These are phyloP conservation scores for Ustilago esculenta DNA, from an alignment of 1,284 basidiomycete species.

Conservation along the genomic window DNA sequence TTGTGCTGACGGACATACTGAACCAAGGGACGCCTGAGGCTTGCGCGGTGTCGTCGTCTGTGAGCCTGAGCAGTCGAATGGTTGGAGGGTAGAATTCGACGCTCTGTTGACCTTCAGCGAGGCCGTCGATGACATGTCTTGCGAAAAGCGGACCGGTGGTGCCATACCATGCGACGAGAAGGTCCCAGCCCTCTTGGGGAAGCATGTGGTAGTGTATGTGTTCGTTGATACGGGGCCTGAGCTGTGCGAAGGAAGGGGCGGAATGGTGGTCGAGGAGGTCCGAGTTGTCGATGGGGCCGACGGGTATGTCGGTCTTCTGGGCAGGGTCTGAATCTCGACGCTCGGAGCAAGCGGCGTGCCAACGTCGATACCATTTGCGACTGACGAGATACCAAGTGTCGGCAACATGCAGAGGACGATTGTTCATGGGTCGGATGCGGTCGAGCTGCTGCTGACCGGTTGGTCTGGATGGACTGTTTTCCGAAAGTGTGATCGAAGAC, in stretches of 20 bases:
- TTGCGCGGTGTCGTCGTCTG: slow-evolving; percentile 56
- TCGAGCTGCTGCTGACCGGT: slow-evolving; percentile 38
- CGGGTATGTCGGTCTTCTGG: slow-evolving; percentile 71
- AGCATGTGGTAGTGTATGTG: slow-evolving; percentile 82
- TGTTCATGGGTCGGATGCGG: slow-evolving; percentile 42
- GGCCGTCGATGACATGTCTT: slow-evolving; percentile 74
- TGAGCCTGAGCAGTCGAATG: slow-evolving; percentile 73
- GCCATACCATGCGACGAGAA: slow-evolving; percentile 80
- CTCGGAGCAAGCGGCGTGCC: slow-evolving; percentile 77
- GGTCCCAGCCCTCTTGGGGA: slow-evolving; percentile 77
- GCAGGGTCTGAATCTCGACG: slow-evolving; percentile 75
- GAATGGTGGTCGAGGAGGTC: slow-evolving; percentile 71
- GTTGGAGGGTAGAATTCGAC: slow-evolving; percentile 82
- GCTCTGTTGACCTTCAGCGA: slow-evolving; percentile 68
- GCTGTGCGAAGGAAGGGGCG: slow-evolving; percentile 34
- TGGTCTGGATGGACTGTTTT: slow-evolving; percentile 17
- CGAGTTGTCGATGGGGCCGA: slow-evolving; percentile 80
- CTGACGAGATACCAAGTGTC: slow-evolving; percentile 83
- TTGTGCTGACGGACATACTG: slow-evolving; percentile 52
- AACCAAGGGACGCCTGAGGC: slow-evolving; percentile 40
- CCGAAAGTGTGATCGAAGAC: no score
- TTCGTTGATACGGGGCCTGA: slow-evolving; percentile 71
- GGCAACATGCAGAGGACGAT: slow-evolving; percentile 70
- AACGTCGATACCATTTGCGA: slow-evolving; percentile 77
- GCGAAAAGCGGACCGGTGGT: slow-evolving; percentile 72